These are phyloP conservation scores for Leccinum uliginosum DNA, from an alignment of 768 basidiomycete genomes.

Conservation along the genomic window DNA sequence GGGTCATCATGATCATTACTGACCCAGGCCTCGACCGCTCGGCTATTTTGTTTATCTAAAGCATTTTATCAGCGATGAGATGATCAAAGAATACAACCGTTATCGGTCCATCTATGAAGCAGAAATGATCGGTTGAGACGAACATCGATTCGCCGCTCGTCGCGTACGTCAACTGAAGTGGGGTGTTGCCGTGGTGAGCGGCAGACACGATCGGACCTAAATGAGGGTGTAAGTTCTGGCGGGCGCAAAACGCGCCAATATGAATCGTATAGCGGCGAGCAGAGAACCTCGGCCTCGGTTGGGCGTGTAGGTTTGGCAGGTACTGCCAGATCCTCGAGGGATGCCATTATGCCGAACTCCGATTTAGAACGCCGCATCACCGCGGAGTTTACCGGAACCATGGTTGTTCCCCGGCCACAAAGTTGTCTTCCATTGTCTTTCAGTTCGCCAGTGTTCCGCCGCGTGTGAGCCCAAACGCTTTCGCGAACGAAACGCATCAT, in stretches of 20 bases:
- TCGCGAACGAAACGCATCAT: background rate
- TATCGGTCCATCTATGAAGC: slow-evolving; percentile 13
- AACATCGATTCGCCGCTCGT: background rate
- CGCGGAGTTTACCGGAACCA: background rate
- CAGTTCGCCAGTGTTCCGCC: background rate
- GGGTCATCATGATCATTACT: background rate
- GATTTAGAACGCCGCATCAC: background rate
- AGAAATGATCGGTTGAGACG: slow-evolving; percentile 2
- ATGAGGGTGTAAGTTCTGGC: background rate
- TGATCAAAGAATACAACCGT: background rate
- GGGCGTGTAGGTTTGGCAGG: background rate
- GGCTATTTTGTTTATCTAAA: background rate
- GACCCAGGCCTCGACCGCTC: background rate
- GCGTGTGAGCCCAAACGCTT: background rate
- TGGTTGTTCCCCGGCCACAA: background rate
- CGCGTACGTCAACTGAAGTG: slow-evolving; percentile 1
- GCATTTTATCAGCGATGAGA: background rate
- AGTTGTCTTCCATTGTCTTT: too few relatives aligned
- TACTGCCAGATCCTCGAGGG: background rate
- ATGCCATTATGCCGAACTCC: background rate
- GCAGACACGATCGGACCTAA: background rate
- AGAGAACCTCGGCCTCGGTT: background rate
- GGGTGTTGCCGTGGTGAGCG: slow-evolving; percentile 12
- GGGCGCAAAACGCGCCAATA: background rate
- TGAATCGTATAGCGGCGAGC: background rate